Evolutionary conservation across 768 basidiomycete species (phyloP), one percentile per base, ranked within the genome.

Genomic region (Inosperma sp.): DNA sequence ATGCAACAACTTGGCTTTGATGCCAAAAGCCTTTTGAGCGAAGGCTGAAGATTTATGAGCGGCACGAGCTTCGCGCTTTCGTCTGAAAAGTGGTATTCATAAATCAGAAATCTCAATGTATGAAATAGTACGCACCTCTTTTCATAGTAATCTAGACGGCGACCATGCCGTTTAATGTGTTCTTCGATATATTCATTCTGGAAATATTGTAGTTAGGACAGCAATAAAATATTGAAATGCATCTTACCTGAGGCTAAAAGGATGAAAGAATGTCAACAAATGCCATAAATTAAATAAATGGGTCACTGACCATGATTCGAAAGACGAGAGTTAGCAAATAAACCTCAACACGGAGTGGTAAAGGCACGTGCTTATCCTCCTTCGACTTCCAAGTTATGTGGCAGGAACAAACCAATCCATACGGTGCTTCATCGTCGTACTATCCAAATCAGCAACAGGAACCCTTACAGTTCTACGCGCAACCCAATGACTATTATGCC

Each of bases 151-250:
- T 99, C 94, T 75, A 97, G 74, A 64, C 93, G 83, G 59, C 93
- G 82, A 65, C 95, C 95, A 81, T 97, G 90, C 47, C 93, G 86
- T 73, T 92, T 93, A 69, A 97, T 94, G 65, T 91, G 88, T 76
- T 99, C 95, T 69, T 98, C 95, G 70, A 99, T 98, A 69, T 98
- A 97, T 68, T 97, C 94, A 78, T 98, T 98, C 91, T 99, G 50
- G 9, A 40, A 21, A 23, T 23, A 45, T 50, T 34, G 39, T 19
- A 29, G 17, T 23, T 17, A 31, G 31, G 19, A 23, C 17, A 10
- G 17, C 29, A 25, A 37, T 33, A 17, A 1, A 14, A 30, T 17
- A 21, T 45, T n/a, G 16, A 49, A 17, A 9, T n/a, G 14, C 33
- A 29, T 39, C 12, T 30, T 73, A 86, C 85, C 81, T 87, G 85